A percentile compares a stretch with the other conserved stretches of the same genome.
Conservation (phyloP, 345 rosid species). For the Xanthoceras sorbifolium region DNA sequence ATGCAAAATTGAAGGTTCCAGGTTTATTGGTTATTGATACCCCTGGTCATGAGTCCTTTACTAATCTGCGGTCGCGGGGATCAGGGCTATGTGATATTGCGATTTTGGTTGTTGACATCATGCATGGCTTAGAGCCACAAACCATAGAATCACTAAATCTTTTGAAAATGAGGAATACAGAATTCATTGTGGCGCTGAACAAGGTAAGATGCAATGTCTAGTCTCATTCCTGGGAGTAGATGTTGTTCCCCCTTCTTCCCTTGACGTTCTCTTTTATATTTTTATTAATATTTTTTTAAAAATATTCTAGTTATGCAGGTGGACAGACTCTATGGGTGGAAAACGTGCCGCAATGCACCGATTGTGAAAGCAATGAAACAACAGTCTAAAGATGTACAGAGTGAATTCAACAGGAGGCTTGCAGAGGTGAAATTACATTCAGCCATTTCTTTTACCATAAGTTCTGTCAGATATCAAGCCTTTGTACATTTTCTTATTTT, state of each 20-base stretch:
- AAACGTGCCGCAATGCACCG: constrained; percentile 74
- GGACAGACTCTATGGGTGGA: constrained; percentile 95
- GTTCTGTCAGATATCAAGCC: background rate
- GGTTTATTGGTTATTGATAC: constrained; percentile 97
- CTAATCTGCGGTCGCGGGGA: constrained; percentile 89
- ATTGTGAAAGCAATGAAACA: constrained; percentile 66
- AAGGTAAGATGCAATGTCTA: constrained; percentile 54
- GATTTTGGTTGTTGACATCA: constrained; percentile 92
- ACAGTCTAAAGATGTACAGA: constrained; percentile 64
- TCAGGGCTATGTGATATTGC: constrained; percentile 97
- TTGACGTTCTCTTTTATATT: constrained; percentile 1
- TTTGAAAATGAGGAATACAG: constrained; percentile 76
- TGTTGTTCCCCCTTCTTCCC: constrained; percentile 12
- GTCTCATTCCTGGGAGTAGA: background rate
- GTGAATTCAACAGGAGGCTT: constrained; percentile 76
- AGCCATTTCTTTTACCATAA: background rate
- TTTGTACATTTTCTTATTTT: constrained; percentile 1
- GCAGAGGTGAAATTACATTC: constrained; percentile 42
- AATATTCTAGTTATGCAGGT: constrained; percentile 49
- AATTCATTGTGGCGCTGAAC: constrained; percentile 90
- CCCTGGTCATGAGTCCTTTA: constrained; percentile 94
- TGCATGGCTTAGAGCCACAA: constrained; percentile 92
- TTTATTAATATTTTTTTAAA: background rate
- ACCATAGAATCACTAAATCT: constrained; percentile 94
- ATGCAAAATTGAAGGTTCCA: constrained; percentile 90